Evolutionary conservation across 208 protist species (phyloP).

Genomic region (Zelonia costaricensis): DNA sequence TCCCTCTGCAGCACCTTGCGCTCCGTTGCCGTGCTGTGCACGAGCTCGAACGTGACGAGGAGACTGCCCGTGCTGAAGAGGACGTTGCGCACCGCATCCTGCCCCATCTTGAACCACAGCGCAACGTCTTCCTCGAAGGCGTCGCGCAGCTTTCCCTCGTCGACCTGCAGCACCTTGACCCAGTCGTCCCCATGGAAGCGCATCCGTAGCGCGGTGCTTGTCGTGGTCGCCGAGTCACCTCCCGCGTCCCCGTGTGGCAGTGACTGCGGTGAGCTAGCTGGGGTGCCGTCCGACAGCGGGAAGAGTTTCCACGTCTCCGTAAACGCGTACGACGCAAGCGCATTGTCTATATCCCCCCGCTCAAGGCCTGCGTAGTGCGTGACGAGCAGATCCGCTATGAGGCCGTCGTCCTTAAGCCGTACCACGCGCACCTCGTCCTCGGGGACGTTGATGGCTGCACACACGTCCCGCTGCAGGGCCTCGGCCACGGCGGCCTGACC

Average conservation of each 20-base stretch:
- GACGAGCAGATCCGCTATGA: conserved; percentile 32
- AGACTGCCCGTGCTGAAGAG: conserved; percentile 20
- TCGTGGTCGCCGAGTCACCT: background rate
- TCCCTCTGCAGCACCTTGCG: conserved; percentile 15
- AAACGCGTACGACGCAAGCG: conserved; percentile 15
- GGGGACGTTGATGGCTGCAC: conserved; percentile 17
- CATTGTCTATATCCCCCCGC: conserved; percentile 17
- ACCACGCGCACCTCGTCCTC: conserved; percentile 21
- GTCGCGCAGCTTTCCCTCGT: conserved; percentile 33
- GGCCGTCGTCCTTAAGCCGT: conserved; percentile 22
- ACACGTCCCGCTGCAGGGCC: conserved; percentile 41
- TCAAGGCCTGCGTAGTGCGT: conserved; percentile 18
- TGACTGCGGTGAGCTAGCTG: background rate
- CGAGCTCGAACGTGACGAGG: conserved; percentile 22
- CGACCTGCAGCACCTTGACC: conserved; percentile 5
- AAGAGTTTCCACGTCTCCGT: conserved; percentile 25
- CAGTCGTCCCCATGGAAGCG: conserved; percentile 28
- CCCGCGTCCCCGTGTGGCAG: background rate
- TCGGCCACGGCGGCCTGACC: conserved; percentile 15
- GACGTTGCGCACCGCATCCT: conserved; percentile 14
- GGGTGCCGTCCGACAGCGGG: background rate
- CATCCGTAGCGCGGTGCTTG: conserved; percentile 3
- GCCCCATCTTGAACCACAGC: conserved; percentile 5
- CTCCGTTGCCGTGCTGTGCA: conserved; percentile 5
- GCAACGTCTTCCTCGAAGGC: conserved; percentile 44